Percentiles rank a stretch among this genome's conserved stretches.
Conservation (phyloP, 169 alveolate species). For the Plasmodium chabaudi region DNA sequence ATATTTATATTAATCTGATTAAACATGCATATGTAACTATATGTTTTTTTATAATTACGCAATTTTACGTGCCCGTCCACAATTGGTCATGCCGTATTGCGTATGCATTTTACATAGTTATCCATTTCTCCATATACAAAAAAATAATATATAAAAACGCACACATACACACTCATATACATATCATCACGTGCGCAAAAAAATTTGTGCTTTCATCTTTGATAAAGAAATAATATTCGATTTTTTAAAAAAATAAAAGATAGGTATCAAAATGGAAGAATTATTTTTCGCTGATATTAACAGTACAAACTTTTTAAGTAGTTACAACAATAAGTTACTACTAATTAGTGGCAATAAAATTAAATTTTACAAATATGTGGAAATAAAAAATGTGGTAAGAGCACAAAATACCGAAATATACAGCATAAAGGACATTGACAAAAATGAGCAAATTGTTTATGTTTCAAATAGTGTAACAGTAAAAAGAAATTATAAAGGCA, state of each 20-base stretch:
- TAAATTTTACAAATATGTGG: conserved; percentile 56
- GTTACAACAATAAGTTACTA: conserved; percentile 44
- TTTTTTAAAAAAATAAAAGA: not conserved
- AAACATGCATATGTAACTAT: too few species aligned
- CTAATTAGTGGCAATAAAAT: conserved; percentile 56
- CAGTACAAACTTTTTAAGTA: conserved; percentile 46
- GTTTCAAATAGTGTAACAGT: conserved; percentile 64
- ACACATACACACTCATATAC: too few species aligned
- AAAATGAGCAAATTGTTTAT: conserved; percentile 63
- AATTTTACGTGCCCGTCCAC: too few species aligned
- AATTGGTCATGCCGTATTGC: too few species aligned
- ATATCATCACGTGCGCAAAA: too few species aligned
- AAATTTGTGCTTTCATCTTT: too few species aligned
- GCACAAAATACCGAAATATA: conserved; percentile 63
- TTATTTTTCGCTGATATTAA: conserved; percentile 56
- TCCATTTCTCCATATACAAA: too few species aligned
- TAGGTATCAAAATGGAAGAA: conserved; percentile 25
- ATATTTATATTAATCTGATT: too few species aligned
- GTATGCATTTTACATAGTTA: too few species aligned
- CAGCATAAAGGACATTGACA: conserved; percentile 25
- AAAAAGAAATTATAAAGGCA: conserved; percentile 10
- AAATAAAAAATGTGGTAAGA: conserved; percentile 30
- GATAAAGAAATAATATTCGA: too few species aligned
- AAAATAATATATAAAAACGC: too few species aligned
- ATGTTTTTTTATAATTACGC: too few species aligned